phyloP scores from a whole-genome alignment of 1,284 basidiomycete genomes.

The Crocinoboletus sp. region DNA sequence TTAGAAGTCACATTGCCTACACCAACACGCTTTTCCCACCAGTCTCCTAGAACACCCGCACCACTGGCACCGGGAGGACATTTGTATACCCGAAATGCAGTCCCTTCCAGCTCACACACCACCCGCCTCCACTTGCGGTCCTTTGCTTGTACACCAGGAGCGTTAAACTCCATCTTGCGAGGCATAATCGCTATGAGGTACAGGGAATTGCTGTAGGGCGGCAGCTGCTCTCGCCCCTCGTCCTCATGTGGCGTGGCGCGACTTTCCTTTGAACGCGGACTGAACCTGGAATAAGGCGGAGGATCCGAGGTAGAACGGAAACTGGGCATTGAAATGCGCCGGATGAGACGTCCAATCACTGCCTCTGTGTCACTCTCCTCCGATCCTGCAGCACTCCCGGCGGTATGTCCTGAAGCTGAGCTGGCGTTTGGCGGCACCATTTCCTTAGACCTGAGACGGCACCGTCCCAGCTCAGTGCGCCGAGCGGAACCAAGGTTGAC shows the following conservation, averaged over 20 bases:
- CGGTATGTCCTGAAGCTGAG: constrained; percentile 12
- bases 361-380: constrained; percentile 25
- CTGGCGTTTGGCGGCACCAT: constrained; percentile 6
- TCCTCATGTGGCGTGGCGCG: constrained; percentile 14
- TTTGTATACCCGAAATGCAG: constrained; percentile 81
- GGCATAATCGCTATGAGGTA: constrained; percentile 85
- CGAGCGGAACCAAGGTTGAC: constrained; percentile 36
- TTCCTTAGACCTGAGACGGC: constrained; percentile 15
- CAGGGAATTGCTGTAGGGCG: constrained; percentile 78
- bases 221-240: constrained; percentile 82
- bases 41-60: constrained; percentile 52
- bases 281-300: constrained; percentile 34
- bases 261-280: constrained; percentile 21
- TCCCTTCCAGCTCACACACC: constrained; percentile 92
- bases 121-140: constrained; percentile 91
- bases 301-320: constrained; percentile 32
- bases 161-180: constrained; percentile 91
- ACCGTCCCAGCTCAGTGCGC: constrained; percentile 8
- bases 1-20: constrained; percentile 49
- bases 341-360: constrained; percentile 24
- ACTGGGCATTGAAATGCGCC: constrained; percentile 33
- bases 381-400: constrained; percentile 14
- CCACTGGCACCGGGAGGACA: constrained; percentile 48
- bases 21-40: constrained; percentile 74
- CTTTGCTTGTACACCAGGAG: constrained; percentile 81